Base-by-base conservation (phyloP, 73 alveolate genomes). In the Symbiodinium pilosum region DNA sequence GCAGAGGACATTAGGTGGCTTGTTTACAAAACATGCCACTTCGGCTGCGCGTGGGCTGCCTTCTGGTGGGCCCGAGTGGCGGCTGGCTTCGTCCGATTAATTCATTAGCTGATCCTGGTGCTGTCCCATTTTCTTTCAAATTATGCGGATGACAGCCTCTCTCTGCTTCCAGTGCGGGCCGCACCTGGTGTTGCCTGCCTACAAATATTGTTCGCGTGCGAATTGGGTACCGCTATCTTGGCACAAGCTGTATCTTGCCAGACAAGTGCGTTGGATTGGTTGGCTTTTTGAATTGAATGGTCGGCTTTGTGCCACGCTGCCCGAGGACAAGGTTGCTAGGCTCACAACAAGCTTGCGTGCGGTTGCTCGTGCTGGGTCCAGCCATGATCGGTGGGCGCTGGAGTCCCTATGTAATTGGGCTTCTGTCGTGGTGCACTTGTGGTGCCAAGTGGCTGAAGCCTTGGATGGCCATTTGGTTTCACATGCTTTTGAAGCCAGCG, bases 401-500 rank as follows among this genome's bases (percentile, higher is more conserved):
- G 47, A 44, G 51, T n/a, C 81, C 47, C n/a, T n/a, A n/a, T n/a
- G 28, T 85, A 77, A 59, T 85, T 2, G 93, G 93, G 81, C 75
- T 54, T 4, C 77, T 85, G 4, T 73, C 51, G 83, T 85, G 93
- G 81, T 85, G 51, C 41, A 32, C 71, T 32, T 24, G 34, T 2
- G 93, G 71, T 1, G 93, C 93, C 36, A 20, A 24, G 26, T 85
- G 93, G 93, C 93, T 85, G 24, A 26, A 36, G 12, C 93, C 93
- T 20, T 85, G 93, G 93, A 28, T 85, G 52, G 52, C 28, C 41
- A 24, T 43, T 28, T 84, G 92, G 92, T 84, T 84, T 43, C 92
- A 84, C 43, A 39, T 39, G 40, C 42, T 84, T 16, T 8, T 16
- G 44, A 84, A 84, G 42, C 73, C 71, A 28, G 42, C 73, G 5